Evolutionary conservation across 1,284 basidiomycete species (phyloP).

Genomic region (Mycocalia duriaeana): DNA sequence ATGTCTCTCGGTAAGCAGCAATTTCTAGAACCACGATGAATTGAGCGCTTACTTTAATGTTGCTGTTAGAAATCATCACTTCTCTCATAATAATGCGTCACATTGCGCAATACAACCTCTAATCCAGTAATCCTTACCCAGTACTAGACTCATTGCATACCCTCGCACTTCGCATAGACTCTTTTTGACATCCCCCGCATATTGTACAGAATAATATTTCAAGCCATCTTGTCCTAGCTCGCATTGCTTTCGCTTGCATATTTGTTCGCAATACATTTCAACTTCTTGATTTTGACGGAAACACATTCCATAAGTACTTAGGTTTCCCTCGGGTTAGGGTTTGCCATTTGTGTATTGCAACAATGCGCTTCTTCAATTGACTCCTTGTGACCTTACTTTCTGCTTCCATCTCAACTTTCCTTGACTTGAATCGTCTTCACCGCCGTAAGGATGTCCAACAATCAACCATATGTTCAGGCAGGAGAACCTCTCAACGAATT

Average conservation of each 20-base stretch:
- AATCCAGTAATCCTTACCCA: too few species aligned
- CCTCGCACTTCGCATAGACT: neutral
- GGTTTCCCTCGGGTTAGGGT: too few species aligned
- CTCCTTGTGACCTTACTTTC: too few species aligned
- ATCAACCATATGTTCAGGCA: conserved; percentile 53
- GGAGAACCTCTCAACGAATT: conserved; percentile 77
- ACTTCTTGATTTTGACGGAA: too few species aligned
- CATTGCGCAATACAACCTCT: conserved; percentile 43
- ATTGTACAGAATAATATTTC: neutral
- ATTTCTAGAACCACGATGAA: neutral
- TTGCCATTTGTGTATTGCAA: too few species aligned
- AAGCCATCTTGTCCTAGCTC: neutral
- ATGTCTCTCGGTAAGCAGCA: conserved; percentile 48
- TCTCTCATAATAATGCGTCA: conserved; percentile 65
- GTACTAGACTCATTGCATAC: too few species aligned
- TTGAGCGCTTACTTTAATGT: conserved; percentile 1
- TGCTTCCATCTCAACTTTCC: too few species aligned
- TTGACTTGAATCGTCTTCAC: too few species aligned
- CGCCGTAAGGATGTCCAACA: conserved; percentile 14
- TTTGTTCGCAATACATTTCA: too few species aligned
- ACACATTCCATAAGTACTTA: too few species aligned
- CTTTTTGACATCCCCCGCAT: neutral
- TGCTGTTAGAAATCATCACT: conserved; percentile 48
- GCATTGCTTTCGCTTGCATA: neutral
- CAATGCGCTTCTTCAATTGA: too few species aligned